Conservation (phyloP, 106 monocot species). For the Acorus gramineus region DNA sequence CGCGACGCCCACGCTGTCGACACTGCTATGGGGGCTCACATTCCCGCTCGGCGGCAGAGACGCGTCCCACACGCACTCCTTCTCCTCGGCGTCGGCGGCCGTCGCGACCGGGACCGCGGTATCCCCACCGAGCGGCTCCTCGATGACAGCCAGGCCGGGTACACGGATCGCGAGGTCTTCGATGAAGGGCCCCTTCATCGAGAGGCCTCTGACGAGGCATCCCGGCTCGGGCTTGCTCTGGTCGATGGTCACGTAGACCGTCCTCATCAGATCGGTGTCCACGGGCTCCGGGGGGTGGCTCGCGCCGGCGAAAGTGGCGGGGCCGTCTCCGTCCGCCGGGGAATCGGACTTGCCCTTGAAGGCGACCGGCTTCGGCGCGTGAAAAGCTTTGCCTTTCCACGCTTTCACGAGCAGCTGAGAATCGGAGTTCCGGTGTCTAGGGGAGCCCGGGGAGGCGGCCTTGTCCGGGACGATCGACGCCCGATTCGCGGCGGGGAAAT, state of each 20-base stretch:
- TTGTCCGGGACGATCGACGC: too few relatives aligned
- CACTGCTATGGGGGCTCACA: slow-evolving; percentile 84
- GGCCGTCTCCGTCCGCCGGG: slow-evolving; percentile 23
- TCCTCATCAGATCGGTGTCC: slow-evolving; percentile 71
- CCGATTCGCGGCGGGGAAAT: too few relatives aligned
- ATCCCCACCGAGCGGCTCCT: too few relatives aligned
- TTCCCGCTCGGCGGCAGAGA: slow-evolving; percentile 79
- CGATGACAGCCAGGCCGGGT: slow-evolving; percentile 8
- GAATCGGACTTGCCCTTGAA: too few relatives aligned
- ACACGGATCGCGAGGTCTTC: slow-evolving; percentile 60
- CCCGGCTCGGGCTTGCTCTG: slow-evolving; percentile 35
- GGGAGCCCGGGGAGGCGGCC: background rate
- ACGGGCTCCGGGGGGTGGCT: slow-evolving; percentile 86
- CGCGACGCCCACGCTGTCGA: slow-evolving; percentile 50
- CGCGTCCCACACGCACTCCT: slow-evolving; percentile 83
- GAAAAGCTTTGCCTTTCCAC: slow-evolving; percentile 33
- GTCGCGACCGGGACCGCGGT: too few relatives aligned
- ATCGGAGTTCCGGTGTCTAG: slow-evolving; percentile 15
- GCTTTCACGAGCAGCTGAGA: slow-evolving; percentile 5
- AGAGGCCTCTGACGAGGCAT: slow-evolving; percentile 8
- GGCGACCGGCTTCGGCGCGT: too few relatives aligned
- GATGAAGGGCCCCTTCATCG: slow-evolving; percentile 39
- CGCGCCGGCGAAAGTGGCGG: slow-evolving; percentile 68
- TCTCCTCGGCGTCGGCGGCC: slow-evolving; percentile 30
- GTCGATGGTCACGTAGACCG: slow-evolving; percentile 64